These are phyloP conservation scores for Cutaneotrichosporon sp. DNA, from an alignment of 1,284 basidiomycete genomes.

Conservation along the genomic window DNA sequence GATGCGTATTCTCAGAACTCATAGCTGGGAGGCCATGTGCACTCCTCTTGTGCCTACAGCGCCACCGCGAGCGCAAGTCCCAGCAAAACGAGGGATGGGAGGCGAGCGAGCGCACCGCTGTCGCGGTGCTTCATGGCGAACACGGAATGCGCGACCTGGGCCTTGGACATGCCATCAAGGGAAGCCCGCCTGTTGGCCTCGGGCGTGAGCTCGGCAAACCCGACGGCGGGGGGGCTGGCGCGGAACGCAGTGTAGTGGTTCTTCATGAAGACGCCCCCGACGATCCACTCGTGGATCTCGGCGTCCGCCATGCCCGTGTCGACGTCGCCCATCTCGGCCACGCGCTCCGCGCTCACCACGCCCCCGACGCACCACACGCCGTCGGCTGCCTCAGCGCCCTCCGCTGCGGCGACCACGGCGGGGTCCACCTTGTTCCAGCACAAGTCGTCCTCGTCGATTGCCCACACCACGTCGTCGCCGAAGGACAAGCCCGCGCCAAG, in stretches of 20 bases:
- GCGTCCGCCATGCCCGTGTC: neutral
- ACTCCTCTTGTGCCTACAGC: no score
- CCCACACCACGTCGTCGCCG: no score
- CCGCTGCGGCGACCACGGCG: no score
- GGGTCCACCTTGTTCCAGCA: neutral
- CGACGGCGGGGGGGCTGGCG: slow-evolving; percentile 71
- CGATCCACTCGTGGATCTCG: slow-evolving; percentile 55
- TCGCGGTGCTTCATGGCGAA: no score
- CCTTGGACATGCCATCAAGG: no score
- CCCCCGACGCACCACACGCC: neutral
- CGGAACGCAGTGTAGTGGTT: slow-evolving; percentile 84
- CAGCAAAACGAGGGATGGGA: no score
- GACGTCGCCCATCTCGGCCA: neutral
- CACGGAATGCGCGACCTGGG: no score
- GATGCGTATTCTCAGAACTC: no score
- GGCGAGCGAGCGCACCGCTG: no score
- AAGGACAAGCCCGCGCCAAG: slow-evolving; percentile 2
- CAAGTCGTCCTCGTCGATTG: slow-evolving; percentile 10
- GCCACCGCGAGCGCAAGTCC: no score
- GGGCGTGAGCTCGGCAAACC: slow-evolving; percentile 64
- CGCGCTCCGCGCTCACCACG: neutral
- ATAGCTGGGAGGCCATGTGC: no score
- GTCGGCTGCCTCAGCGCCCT: neutral
- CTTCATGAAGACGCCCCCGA: slow-evolving; percentile 61
- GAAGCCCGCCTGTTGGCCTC: neutral